Evolutionary conservation across 2,329 filamentous ascomycete genomes (phyloP).

Genomic region (Penicillium sp.): DNA sequence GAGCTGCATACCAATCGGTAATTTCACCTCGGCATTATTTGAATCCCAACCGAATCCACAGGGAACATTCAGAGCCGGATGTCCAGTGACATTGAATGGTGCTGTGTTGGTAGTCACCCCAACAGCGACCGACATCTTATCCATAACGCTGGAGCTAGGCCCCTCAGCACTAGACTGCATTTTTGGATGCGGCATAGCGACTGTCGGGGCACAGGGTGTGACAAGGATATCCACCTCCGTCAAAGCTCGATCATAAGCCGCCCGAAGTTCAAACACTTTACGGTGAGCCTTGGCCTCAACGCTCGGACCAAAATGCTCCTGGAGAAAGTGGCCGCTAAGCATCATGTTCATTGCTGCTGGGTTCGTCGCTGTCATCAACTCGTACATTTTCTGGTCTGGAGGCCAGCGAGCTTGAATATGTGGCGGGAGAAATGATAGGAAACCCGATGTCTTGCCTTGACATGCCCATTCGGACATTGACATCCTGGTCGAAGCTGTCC

Average conservation of each 20-base stretch:
- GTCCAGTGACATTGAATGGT: constrained; percentile 53
- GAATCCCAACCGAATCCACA: constrained; percentile 28
- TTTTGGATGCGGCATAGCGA: constrained; percentile 45
- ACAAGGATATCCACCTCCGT: constrained; percentile 50
- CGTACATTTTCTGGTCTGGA: constrained; percentile 44
- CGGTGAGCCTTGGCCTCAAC: constrained; percentile 49
- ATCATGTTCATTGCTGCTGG: constrained; percentile 49
- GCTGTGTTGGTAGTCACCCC: constrained; percentile 48
- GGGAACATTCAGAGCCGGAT: constrained; percentile 52
- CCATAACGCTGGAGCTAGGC: constrained; percentile 27
- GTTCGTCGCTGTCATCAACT: constrained; percentile 45
- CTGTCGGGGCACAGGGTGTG: constrained; percentile 49
- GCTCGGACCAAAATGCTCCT: constrained; percentile 25
- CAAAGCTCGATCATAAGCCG: constrained; percentile 49
- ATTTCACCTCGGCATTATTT: constrained; percentile 10
- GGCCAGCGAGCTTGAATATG: constrained; percentile 35
- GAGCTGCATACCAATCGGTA: constrained; percentile 59
- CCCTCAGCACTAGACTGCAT: constrained; percentile 18
- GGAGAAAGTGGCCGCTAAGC: constrained; percentile 38
- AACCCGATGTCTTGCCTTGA: constrained; percentile 30
- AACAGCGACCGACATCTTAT: constrained; percentile 47
- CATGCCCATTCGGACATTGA: constrained; percentile 35
- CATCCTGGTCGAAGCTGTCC: constrained; percentile 43
- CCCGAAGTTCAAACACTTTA: constrained; percentile 48
- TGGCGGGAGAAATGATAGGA: constrained; percentile 33